Conservation (phyloP, 768 basidiomycete genomes). For the Amanita pallidorosea region DNA sequence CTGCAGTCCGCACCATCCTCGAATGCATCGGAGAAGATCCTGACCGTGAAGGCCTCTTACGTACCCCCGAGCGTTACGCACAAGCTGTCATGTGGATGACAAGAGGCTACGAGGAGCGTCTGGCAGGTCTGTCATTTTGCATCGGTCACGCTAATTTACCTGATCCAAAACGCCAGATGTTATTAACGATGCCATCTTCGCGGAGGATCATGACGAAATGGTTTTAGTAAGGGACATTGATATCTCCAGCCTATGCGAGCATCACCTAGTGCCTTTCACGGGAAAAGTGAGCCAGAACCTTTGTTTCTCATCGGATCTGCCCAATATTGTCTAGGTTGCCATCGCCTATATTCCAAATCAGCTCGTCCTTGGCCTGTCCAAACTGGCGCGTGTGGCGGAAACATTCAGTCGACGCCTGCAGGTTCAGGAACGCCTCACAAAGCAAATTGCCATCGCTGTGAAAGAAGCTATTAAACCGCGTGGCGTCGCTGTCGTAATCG, state of each 20-base stretch:
- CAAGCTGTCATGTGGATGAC: constrained; percentile 99
- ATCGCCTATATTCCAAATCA: constrained; percentile 97
- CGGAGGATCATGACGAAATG: constrained; percentile 99
- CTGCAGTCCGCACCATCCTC: constrained; percentile 83
- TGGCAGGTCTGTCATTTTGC: constrained; percentile 50
- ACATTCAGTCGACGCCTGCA: constrained; percentile 93
- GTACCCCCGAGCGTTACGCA: constrained; percentile 92
- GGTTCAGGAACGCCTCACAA: constrained; percentile 95
- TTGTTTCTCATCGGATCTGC: constrained; percentile 13
- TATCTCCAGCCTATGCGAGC: constrained; percentile 95
- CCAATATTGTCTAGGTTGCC: constrained; percentile 52
- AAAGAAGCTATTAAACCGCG: constrained; percentile 97
- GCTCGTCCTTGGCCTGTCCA: constrained; percentile 89
- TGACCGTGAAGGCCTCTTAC: constrained; percentile 81
- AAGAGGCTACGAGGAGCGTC: constrained; percentile 91
- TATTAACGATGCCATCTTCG: constrained; percentile 96
- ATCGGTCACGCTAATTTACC: constrained; percentile 10
- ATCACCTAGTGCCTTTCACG: constrained; percentile 96
- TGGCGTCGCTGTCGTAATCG: constrained; percentile 99
- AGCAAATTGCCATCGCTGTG: constrained; percentile 96
- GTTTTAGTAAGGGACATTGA: constrained; percentile 97
- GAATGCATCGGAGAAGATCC: constrained; percentile 99
- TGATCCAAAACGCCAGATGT: constrained; percentile 51
- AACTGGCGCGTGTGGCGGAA: constrained; percentile 94
- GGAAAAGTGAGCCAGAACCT: constrained; percentile 57